Evolutionary conservation across 805 yeast genomes (phyloP), one percentile per base, ranked within the genome.

Genomic region (Candida glaebosa): DNA sequence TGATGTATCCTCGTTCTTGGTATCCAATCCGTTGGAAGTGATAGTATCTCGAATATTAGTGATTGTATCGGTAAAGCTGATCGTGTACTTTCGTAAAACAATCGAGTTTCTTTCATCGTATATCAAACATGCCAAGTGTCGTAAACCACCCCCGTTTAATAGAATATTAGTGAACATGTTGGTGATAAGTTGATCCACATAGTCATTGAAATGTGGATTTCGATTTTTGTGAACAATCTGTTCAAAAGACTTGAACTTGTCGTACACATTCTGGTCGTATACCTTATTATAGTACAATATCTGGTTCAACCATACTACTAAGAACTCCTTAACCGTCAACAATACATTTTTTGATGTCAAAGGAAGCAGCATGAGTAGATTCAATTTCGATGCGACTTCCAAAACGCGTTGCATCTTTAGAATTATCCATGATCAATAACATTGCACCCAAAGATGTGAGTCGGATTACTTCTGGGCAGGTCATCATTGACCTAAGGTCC

Each of bases 391-490:
- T n/a, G n/a, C n/a, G n/a, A n/a, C n/a, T n/a, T n/a, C n/a, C n/a
- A n/a, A n/a, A 24, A 24, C 28, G 12, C 28, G 28, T 24, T 24
- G 28, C 12, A 24, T 24, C 12, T 24, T 8, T 8, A 8, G 28
- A 24, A 8, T 24, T 24, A 8, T 8, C 12, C 12, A 24, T 24
- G 28, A 63, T 63, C 16, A 39, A 47, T 19, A 52, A 49, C 18
- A 55, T 63, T 6, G 69, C 67, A 26, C 48, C 48, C 1, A 50
- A 52, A 7, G 95, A 90, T 50, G 73, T 89, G 5, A 87, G 85
- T 49, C 70, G 75, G 44, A 79, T 91, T 43, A 88, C 96, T 0
- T 87, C 97, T 0, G 96, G 96, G 0, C 99, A 93, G 59, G 98
- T 93, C 10, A 85, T 93, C 9, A 76, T 82, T 4, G 96, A 87